Evolutionary conservation across 164 flowering plant genomes (phyloP).

Genomic region (Sedum album): DNA sequence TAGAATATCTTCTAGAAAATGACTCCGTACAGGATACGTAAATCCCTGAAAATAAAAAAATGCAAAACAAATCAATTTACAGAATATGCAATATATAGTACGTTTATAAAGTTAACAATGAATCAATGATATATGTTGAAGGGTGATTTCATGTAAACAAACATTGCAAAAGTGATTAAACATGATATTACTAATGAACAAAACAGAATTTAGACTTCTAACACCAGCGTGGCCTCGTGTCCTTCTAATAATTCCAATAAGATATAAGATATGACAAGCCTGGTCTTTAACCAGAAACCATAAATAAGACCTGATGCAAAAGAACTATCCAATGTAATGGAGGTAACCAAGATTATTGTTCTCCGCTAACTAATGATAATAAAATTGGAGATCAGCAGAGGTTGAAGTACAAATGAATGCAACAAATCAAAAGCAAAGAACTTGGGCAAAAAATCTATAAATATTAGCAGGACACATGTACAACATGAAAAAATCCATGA

Average conservation of each 20-base stretch:
- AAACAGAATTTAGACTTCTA: background rate
- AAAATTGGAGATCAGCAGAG: no score
- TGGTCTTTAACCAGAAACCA: background rate
- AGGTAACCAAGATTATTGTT: background rate
- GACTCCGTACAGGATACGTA: slow-evolving; percentile 80
- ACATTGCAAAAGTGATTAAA: background rate
- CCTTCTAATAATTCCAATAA: background rate
- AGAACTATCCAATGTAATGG: background rate
- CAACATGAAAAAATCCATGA: background rate
- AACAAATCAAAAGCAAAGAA: background rate
- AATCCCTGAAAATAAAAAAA: slow-evolving; percentile 64
- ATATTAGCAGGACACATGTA: background rate
- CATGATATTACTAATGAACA: background rate
- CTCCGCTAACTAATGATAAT: no score
- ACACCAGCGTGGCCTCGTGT: background rate
- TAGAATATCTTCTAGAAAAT: slow-evolving; percentile 74
- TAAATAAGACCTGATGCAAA: background rate
- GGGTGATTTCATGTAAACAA: background rate
- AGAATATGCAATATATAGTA: background rate
- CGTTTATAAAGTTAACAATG: background rate
- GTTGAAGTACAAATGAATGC: no score
- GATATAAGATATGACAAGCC: background rate
- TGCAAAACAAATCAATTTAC: background rate
- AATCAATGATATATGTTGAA: background rate
- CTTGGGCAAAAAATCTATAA: background rate